Base-by-base conservation (phyloP, 805 yeast genomes). In the Metschnikowia anglica region DNA sequence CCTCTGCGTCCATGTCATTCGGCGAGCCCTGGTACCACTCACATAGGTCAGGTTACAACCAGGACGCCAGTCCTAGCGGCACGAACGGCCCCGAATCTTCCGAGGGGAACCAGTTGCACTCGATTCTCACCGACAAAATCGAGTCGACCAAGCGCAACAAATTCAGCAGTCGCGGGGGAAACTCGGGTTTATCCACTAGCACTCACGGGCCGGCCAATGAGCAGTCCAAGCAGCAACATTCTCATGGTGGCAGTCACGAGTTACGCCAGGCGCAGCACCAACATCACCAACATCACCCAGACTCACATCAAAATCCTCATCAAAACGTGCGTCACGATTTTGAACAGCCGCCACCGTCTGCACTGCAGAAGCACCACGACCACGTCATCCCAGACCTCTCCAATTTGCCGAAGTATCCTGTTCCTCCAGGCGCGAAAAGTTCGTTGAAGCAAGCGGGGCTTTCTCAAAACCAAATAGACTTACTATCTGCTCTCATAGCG, bases 341-440 rank as follows among this genome's bases (percentile, higher is more conserved):
- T n/a, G n/a, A n/a, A n/a, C n/a, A 26, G 13, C 5, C 5, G 5
- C 33, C 18, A 29, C 33, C 20, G 33, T n/a, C 33, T 12, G 20
- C 12, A 11, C 18, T 13, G 11, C 18, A 13, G 31, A 15, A 8
- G 16, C 31, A 13, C 31, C 16, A 13, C 31, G 34, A 28, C 16
- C 34, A 28, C 13, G 8, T 27, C 24, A 46, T 50, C 6, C 50
- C 53, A 3, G 49, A 48, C 33, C 63, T 27, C 61, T 71, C 25
- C 1, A 60, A 65, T 31, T 55, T 81, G 24, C 88, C 89, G 12
- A 75, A 76, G 50, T 79, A 81, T 12, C 75, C 77, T 0, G 87
- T 85, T 4, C 93, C 93, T 1, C 80, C 80, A 5, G 88, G 88
- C 9, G 91, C 90, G 2, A 76, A 79, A 48, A 63, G 71, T 16